Base-by-base conservation (phyloP, 2,329 filamentous ascomycete species). In the Fusarium penzigii region DNA sequence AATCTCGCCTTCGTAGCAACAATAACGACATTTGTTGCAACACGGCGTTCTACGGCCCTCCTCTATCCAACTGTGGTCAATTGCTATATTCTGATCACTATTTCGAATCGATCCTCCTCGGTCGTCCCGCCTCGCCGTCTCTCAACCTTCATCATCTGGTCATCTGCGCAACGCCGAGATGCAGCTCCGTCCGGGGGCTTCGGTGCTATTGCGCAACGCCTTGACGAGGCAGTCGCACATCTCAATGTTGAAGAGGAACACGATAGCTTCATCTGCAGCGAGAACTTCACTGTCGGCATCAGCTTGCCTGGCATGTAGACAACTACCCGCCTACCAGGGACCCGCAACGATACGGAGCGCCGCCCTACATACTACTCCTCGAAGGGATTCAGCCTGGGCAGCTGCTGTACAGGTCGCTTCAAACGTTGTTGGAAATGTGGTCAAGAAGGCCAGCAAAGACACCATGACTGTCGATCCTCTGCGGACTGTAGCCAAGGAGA, bases 401-500 rank as follows among this genome's bases (percentile, higher is more conserved):
- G 88, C 90, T 42, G 89, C 89, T 8, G 87, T 90, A 16, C 82
- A 83, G 20, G 83, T 87, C 14, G 84, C 85, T 38, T 81, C 88
- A 61, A 87, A 87, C 70, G 81, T 92, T 54, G 86, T 92, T 61
- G 81, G 81, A 61, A 88, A 87, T 68, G 84, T 83, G 42, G 78
- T 87, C 55, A 81, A 82, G 61, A 78, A 83, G 62, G 78, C 83
- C 50, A 78, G 82, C 56, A 84, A 85, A 61, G 79, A 79, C 61
- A 82, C 83, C 52, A 84, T 96, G 75, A 83, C 86, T 56, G 84
- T 96, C 65, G 93, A 97, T 70, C 93, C 93, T 34, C 81, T 97
- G 66, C 85, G 90, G 56, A 88, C 90, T 34, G 92, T 97, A 34
- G 93, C 90, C 57, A 95, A 96, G 75, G 93, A 97, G 78, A 90